Conservation (phyloP, 108 stramenopile genomes). For the Seminavis robusta region DNA sequence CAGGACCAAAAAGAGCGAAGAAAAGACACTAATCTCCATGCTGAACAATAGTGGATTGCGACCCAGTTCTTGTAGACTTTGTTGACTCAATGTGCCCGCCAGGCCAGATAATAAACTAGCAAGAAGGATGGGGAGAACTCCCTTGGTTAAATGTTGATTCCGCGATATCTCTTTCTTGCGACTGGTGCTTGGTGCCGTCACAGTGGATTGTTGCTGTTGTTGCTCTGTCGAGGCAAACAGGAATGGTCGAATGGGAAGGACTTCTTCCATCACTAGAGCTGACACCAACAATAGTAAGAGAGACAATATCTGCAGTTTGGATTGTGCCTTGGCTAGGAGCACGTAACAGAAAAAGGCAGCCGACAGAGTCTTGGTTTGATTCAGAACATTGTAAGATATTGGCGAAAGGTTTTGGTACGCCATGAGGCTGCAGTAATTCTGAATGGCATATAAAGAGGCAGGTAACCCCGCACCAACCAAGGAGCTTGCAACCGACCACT, state of each 20-base stretch:
- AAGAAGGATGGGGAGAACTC: constrained; percentile 55
- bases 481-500: constrained; percentile 43
- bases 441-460: constrained; percentile 67
- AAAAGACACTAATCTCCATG: constrained; percentile 71
- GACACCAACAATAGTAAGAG: constrained; percentile 59
- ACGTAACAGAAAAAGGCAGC: constrained; percentile 85
- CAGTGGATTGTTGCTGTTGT: background rate
- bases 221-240: background rate
- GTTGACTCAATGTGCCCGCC: constrained; percentile 78
- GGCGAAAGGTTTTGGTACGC: constrained; percentile 75
- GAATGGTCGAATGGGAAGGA: constrained; percentile 24
- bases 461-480: constrained; percentile 63
- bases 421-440: constrained; percentile 66
- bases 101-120: constrained; percentile 78
- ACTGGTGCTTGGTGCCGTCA: background rate
- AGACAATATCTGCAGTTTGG: constrained; percentile 64
- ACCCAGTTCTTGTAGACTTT: constrained; percentile 51
- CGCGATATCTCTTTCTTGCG: background rate
- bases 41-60: constrained; percentile 65
- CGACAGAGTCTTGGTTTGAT: constrained; percentile 90
- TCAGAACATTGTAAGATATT: constrained; percentile 83
- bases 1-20: constrained; percentile 31
- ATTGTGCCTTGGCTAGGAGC: constrained; percentile 69
- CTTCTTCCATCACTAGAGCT: constrained; percentile 55
- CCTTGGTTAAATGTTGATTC: constrained; percentile 10